phyloP scores from a whole-genome alignment of 2,329 filamentous ascomycete genomes.

The Claviceps pazoutovae region DNA sequence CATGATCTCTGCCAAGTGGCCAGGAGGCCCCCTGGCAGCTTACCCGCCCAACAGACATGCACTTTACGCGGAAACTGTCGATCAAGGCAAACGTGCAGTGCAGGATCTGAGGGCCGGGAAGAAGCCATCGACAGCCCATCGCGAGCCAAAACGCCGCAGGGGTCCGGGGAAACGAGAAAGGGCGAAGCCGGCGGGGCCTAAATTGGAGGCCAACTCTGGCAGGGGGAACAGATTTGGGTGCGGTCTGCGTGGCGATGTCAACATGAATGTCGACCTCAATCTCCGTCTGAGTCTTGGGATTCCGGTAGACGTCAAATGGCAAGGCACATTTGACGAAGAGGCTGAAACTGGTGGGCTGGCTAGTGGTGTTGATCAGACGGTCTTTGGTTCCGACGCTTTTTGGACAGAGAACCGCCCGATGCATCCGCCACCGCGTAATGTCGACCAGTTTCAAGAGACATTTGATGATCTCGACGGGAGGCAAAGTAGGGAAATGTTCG shows the following conservation, averaged over 20 bases:
- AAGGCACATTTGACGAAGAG: not conserved
- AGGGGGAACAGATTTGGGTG: too few relatives aligned
- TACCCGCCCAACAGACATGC: slow-evolving; percentile 2
- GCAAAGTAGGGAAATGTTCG: too few relatives aligned
- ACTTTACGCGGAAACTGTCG: not conserved
- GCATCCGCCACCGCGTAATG: not conserved
- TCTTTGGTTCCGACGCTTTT: not conserved
- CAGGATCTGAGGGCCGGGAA: not conserved
- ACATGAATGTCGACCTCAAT: not conserved
- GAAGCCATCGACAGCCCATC: not conserved
- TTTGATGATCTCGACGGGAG: too few relatives aligned
- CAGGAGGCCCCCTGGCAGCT: too few relatives aligned
- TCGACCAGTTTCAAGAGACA: not conserved
- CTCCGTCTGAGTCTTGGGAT: not conserved
- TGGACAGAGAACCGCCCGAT: not conserved
- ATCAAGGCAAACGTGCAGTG: not conserved
- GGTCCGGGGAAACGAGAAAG: not conserved
- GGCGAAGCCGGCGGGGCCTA: not conserved
- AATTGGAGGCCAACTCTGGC: too few relatives aligned
- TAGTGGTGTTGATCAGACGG: too few relatives aligned
- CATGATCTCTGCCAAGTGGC: not conserved
- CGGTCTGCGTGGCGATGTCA: not conserved
- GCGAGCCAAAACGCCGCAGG: not conserved
- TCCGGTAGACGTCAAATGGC: not conserved
- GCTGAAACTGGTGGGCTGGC: not conserved